Conservation (phyloP, 495 filamentous ascomycete species). For the Annulohypoxylon bovei region DNA sequence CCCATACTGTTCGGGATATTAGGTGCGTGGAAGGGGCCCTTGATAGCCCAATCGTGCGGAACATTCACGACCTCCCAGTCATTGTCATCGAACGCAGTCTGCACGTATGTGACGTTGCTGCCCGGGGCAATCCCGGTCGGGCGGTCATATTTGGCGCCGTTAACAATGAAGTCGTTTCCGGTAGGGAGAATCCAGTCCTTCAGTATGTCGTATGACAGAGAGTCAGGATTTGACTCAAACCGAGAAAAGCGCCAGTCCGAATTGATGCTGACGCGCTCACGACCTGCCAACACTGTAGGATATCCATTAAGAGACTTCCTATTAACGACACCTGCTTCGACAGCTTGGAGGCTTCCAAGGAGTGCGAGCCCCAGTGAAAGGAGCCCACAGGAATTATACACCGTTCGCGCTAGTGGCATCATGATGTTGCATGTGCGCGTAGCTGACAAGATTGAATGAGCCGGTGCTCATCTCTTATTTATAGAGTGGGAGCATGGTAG, state of each 20-base stretch:
- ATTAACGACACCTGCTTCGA: constrained; percentile 25
- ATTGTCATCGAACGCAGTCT: constrained; percentile 51
- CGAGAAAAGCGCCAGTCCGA: constrained; percentile 51
- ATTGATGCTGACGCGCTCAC: constrained; percentile 49
- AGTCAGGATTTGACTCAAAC: constrained; percentile 51
- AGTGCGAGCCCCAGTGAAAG: constrained; percentile 26
- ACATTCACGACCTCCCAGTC: constrained; percentile 50
- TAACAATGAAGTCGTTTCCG: constrained; percentile 53
- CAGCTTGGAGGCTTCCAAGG: constrained; percentile 2
- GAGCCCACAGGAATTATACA: constrained; percentile 26
- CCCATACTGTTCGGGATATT: constrained; percentile 66
- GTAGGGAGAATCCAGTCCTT: constrained; percentile 55
- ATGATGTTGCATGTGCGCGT: constrained; percentile 25
- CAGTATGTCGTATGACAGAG: constrained; percentile 47
- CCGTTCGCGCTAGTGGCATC: constrained; percentile 13
- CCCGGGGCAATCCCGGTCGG: constrained; percentile 46
- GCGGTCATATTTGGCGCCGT: constrained; percentile 42
- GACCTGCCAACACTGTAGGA: constrained; percentile 15
- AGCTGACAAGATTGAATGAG: background rate
- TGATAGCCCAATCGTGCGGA: constrained; percentile 63
- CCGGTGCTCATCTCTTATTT: background rate
- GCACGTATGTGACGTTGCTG: constrained; percentile 44
- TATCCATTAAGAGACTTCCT: constrained; percentile 5
- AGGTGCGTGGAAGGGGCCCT: constrained; percentile 56
- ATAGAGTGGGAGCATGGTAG: constrained; percentile 8